Conservation (phyloP, 306 rosid genomes). For the Albizia julibrissin region DNA sequence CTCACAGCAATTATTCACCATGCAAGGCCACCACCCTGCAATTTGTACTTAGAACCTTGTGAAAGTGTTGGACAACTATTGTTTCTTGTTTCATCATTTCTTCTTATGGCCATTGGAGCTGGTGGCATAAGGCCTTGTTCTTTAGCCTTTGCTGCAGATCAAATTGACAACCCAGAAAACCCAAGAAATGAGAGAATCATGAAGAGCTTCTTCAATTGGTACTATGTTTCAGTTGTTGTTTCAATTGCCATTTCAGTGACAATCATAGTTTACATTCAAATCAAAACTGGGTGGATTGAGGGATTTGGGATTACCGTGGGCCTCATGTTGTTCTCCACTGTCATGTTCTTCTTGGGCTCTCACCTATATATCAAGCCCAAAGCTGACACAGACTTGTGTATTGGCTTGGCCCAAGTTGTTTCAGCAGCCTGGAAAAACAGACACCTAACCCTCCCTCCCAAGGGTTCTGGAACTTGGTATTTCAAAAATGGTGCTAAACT, state of each 20-base stretch:
- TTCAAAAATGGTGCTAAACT: constrained; percentile 49
- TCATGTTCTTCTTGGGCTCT: constrained; percentile 68
- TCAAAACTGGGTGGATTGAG: constrained; percentile 55
- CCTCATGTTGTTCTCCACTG: constrained; percentile 58
- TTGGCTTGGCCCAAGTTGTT: constrained; percentile 58
- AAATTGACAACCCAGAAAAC: constrained; percentile 50
- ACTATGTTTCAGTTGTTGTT: constrained; percentile 68
- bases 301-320: constrained; percentile 79
- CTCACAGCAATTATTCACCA: constrained; percentile 59
- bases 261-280: constrained; percentile 71
- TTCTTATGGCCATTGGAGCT: constrained; percentile 72
- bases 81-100: constrained; percentile 53
- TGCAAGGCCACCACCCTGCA: constrained; percentile 71
- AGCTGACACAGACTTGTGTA: constrained; percentile 56
- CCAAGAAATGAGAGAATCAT: constrained; percentile 43
- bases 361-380: constrained; percentile 45
- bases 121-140: constrained; percentile 82
- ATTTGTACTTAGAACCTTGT: constrained; percentile 33
- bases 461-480: constrained; percentile 48
- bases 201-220: constrained; percentile 82
- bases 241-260: constrained; percentile 51
- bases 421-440: constrained; percentile 72
- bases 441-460: constrained; percentile 48
- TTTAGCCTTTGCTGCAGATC: constrained; percentile 76
- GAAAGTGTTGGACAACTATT: constrained; percentile 38